A percentile compares a stretch with the other conserved stretches of the same genome.
Evolutionary conservation across 805 yeast species (phyloP).

Genomic region (Debaryomyces castellii): DNA sequence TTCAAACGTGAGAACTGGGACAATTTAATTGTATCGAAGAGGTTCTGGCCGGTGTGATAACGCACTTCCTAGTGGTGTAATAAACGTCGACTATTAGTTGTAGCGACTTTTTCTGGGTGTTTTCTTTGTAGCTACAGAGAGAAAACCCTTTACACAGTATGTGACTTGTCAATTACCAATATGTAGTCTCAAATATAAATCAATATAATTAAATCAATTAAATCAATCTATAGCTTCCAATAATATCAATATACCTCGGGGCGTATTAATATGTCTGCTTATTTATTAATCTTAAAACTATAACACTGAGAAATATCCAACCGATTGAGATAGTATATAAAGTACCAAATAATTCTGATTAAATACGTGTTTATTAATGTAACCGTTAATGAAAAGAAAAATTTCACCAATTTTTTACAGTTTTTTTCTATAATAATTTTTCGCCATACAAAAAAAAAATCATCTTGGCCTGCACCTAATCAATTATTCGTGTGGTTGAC

Average conservation of each 20-base stretch:
- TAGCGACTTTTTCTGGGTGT: background rate
- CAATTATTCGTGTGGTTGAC: background rate
- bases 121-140: constrained; percentile 1
- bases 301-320: background rate
- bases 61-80: background rate
- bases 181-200: background rate
- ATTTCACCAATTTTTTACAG: constrained; percentile 1
- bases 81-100: background rate
- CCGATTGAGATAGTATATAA: background rate
- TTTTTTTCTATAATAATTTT: constrained; percentile 1
- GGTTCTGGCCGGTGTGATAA: background rate
- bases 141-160: background rate
- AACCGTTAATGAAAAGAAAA: constrained; percentile 1
- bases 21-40: background rate
- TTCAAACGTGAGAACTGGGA: background rate
- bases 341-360: background rate
- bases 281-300: constrained; percentile 1
- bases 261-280: constrained; percentile 1
- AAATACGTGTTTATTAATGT: constrained; percentile 1
- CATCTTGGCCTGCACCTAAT: background rate
- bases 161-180: background rate
- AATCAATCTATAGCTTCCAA: background rate
- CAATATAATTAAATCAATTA: background rate
- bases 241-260: background rate
- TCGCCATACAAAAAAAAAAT: constrained; percentile 4